A percentile compares a stretch with the other conserved stretches of the same genome.
Conservation (phyloP, 768 basidiomycete species). For the Hebeloma cylindrosporum region DNA sequence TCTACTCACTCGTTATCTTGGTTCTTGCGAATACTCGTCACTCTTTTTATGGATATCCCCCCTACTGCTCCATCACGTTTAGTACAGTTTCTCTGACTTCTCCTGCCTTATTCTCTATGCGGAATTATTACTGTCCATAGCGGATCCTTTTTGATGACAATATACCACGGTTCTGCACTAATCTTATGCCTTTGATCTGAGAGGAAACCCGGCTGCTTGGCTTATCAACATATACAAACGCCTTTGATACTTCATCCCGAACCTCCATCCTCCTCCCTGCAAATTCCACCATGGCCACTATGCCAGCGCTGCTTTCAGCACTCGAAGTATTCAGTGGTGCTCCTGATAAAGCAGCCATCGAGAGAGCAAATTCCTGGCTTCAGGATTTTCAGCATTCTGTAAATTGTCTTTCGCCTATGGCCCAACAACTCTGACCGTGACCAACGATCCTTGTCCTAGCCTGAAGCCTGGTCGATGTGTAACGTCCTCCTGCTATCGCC, state of each 20-base stretch:
- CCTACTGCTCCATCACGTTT: conserved; percentile 48
- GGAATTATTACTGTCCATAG: conserved; percentile 38
- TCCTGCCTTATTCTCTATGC: conserved; percentile 44
- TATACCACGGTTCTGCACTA: conserved; percentile 43
- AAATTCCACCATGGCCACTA: conserved; percentile 48
- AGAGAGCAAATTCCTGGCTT: conserved; percentile 91
- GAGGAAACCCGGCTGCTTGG: conserved; percentile 4
- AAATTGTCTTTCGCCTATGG: conserved; percentile 79
- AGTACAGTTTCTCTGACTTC: conserved; percentile 46
- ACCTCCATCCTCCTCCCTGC: conserved; percentile 16
- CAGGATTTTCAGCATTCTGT: conserved; percentile 99
- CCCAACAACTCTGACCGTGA: conserved; percentile 67
- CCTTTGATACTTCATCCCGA: conserved; percentile 13
- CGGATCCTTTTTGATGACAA: conserved; percentile 41
- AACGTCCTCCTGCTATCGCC: conserved; percentile 84
- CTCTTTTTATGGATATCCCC: conserved; percentile 63
- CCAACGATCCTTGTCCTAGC: conserved; percentile 70
- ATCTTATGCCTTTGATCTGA: not conserved
- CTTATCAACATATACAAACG: conserved; percentile 41
- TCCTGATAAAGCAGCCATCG: conserved; percentile 81
- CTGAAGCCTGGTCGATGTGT: conserved; percentile 95
- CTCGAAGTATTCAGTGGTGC: conserved; percentile 78
- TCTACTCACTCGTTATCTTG: conserved; percentile 46
- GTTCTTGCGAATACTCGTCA: conserved; percentile 55
- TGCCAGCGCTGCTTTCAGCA: conserved; percentile 72